Percentiles rank a stretch among this genome's conserved stretches.
Conservation (phyloP, 2,329 filamentous ascomycete species). For the Ascochyta rabiei region DNA sequence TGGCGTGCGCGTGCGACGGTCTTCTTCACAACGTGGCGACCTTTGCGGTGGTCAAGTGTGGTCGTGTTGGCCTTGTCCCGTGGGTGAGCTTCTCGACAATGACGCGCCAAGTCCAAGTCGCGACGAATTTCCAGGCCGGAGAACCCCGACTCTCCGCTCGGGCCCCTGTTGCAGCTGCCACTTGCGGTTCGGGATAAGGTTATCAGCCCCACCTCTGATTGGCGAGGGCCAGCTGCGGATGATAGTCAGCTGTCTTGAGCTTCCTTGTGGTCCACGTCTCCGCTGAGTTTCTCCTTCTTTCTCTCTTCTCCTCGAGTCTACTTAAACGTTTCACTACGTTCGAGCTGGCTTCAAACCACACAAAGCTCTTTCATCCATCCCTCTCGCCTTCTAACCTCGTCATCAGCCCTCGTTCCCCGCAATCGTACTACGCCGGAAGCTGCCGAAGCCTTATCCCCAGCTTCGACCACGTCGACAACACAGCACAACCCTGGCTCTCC, state of each 20-base stretch:
- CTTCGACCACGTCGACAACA: background rate
- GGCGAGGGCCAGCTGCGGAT: constrained; percentile 24
- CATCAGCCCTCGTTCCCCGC: constrained; percentile 11
- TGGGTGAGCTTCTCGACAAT: constrained; percentile 11
- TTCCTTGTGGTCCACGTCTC: constrained; percentile 16
- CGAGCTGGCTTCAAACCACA: constrained; percentile 5
- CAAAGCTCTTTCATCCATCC: background rate
- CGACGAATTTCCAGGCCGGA: constrained; percentile 17
- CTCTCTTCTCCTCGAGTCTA: constrained; percentile 14
- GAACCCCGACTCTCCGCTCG: constrained; percentile 7
- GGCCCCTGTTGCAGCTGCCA: constrained; percentile 33
- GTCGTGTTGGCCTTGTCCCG: background rate
- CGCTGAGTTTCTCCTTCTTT: constrained; percentile 5
- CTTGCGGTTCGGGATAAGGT: constrained; percentile 27
- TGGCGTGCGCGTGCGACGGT: background rate
- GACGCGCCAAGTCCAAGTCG: constrained; percentile 14
- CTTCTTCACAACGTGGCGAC: too few species aligned
- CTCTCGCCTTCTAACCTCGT: background rate
- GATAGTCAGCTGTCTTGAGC: constrained; percentile 22
- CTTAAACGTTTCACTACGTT: constrained; percentile 16
- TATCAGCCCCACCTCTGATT: constrained; percentile 42
- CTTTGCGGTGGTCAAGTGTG: background rate
- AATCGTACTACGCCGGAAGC: constrained; percentile 15
- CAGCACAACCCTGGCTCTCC: constrained; percentile 5
- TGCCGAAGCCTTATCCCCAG: constrained; percentile 16